Evolutionary conservation across 2,329 filamentous ascomycete species (phyloP).

Genomic region (Penicillium sp.): DNA sequence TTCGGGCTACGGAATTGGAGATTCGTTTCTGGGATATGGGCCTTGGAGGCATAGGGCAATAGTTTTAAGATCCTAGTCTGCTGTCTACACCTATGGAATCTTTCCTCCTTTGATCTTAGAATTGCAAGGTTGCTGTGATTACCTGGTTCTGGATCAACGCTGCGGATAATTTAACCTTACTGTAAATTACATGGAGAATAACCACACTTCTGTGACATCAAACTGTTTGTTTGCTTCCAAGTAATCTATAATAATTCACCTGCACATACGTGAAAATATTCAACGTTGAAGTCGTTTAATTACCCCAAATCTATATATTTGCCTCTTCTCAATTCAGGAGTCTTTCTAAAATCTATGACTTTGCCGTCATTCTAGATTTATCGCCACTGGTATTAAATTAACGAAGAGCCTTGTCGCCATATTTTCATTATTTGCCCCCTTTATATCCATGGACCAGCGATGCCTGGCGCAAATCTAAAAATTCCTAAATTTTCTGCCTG

Average conservation of each 20-base stretch:
- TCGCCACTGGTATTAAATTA: neutral
- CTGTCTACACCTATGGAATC: neutral
- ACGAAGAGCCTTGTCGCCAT: neutral
- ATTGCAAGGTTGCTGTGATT: neutral
- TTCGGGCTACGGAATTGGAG: constrained; percentile 80
- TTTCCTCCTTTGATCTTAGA: neutral
- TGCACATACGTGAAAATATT: too few species aligned
- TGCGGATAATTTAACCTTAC: neutral
- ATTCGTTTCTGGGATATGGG: constrained; percentile 74
- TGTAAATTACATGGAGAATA: neutral
- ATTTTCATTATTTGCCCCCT: neutral
- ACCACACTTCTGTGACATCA: neutral
- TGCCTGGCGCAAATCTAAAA: neutral
- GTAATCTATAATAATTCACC: neutral
- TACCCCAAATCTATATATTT: neutral
- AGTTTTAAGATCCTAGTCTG: neutral
- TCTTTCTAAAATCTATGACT: neutral
- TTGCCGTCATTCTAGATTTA: neutral
- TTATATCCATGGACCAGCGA: neutral
- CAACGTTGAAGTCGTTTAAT: neutral
- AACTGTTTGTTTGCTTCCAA: neutral
- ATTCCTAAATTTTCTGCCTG: constrained; percentile 1
- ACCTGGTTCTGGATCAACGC: neutral
- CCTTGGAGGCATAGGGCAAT: constrained; percentile 29
- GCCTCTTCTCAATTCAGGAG: neutral